Evolutionary conservation across 2,329 filamentous ascomycete species (phyloP).

Genomic region (Colletotrichum sp.): DNA sequence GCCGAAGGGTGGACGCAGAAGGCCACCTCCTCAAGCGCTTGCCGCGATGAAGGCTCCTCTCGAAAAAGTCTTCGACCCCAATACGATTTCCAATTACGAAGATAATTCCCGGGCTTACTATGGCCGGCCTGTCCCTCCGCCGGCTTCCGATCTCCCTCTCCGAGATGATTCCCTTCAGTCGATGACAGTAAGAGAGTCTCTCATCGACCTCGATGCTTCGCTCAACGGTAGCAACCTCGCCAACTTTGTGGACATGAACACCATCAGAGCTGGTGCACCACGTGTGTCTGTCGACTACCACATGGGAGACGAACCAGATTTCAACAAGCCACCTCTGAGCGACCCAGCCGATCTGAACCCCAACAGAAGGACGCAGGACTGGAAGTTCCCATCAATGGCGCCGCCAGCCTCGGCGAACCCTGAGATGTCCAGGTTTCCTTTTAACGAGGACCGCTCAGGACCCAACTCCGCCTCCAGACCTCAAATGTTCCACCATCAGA

Average conservation of each 20-base stretch:
- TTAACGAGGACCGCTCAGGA: conserved; percentile 32
- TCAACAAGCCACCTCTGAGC: conserved; percentile 57
- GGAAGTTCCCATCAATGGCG: conserved; percentile 63
- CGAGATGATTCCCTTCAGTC: conserved; percentile 58
- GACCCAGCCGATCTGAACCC: conserved; percentile 61
- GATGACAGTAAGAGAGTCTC: conserved; percentile 62
- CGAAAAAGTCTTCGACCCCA: conserved; percentile 70
- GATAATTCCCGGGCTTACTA: conserved; percentile 69
- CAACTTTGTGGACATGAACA: conserved; percentile 66
- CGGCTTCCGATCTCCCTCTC: conserved; percentile 62
- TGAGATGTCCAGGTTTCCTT: conserved; percentile 57
- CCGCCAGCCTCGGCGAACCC: conserved; percentile 58
- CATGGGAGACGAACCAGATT: conserved; percentile 29
- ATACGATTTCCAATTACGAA: conserved; percentile 68
- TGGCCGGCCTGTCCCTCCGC: conserved; percentile 48
- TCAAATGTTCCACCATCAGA: conserved; percentile 53
- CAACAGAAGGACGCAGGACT: conserved; percentile 59
- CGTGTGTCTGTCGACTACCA: conserved; percentile 53
- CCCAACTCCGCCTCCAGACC: conserved; percentile 44
- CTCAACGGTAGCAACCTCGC: conserved; percentile 61
- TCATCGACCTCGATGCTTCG: conserved; percentile 70
- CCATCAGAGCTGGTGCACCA: conserved; percentile 57
- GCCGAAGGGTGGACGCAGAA: conserved; percentile 54
- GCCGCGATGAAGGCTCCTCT: conserved; percentile 63
- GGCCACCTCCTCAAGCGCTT: conserved; percentile 63